phyloP scores from a whole-genome alignment of 495 filamentous ascomycete genomes.

The Peziza echinospora region DNA sequence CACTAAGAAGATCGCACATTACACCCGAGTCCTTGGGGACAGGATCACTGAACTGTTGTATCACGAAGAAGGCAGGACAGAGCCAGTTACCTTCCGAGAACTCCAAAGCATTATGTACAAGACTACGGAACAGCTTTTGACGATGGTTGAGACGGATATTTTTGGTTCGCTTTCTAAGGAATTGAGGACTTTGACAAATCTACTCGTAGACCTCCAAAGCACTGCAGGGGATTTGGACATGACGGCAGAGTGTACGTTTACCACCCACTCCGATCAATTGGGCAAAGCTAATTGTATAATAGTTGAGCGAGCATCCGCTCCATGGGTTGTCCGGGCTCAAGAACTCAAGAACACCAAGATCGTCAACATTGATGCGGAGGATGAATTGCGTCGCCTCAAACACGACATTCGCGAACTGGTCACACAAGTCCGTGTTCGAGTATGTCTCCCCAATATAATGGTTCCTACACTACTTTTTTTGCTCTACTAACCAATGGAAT shows the following conservation, averaged over 20 bases:
- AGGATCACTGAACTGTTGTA: conserved; percentile 40
- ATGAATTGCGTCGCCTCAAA: conserved; percentile 50
- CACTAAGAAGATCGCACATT: conserved; percentile 42
- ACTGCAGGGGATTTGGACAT: conserved; percentile 53
- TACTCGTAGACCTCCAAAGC: conserved; percentile 49
- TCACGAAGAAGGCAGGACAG: conserved; percentile 45
- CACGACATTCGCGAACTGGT: conserved; percentile 48
- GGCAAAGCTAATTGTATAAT: neutral
- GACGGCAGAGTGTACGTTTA: conserved; percentile 41
- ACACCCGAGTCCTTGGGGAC: conserved; percentile 44
- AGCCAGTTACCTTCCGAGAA: conserved; percentile 43
- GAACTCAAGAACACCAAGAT: conserved; percentile 59
- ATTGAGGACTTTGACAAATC: conserved; percentile 39
- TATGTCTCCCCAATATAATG: neutral
- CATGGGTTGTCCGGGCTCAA: conserved; percentile 65
- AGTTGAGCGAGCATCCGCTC: conserved; percentile 46
- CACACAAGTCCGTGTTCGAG: conserved; percentile 36
- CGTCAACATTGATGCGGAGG: conserved; percentile 57
- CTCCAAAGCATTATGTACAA: conserved; percentile 38
- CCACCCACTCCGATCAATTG: neutral
- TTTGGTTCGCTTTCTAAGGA: conserved; percentile 47
- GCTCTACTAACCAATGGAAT: no score
- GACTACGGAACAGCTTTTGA: conserved; percentile 29
- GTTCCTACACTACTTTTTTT: no score
- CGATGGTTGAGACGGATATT: conserved; percentile 33